Evolutionary conservation across 345 rosid species (phyloP).

Genomic region (Streptanthus diversifolius): DNA sequence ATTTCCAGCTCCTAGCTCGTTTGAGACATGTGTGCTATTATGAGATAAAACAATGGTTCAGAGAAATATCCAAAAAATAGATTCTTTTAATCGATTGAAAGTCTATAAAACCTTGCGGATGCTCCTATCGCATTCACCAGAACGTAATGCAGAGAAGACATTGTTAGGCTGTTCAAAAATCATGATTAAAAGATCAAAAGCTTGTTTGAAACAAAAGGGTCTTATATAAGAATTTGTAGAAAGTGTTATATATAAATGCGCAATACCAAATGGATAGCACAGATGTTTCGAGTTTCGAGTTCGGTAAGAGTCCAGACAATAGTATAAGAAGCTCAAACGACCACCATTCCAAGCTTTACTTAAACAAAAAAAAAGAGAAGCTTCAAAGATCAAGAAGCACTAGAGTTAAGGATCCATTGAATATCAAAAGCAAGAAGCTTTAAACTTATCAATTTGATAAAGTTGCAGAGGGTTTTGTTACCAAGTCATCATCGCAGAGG

Average conservation of each 20-base stretch:
- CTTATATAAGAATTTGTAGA: neutral
- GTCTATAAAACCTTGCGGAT: slow-evolving; percentile 44
- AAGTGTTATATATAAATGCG: neutral
- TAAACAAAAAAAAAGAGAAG: neutral
- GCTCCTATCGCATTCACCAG: slow-evolving; percentile 49
- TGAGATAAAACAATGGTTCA: neutral
- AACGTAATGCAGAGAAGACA: slow-evolving; percentile 36
- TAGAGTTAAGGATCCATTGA: neutral
- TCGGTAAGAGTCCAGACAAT: slow-evolving; percentile 48
- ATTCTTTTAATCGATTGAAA: neutral
- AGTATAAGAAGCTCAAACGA: slow-evolving; percentile 45
- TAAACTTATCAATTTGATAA: neutral
- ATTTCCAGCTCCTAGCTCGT: slow-evolving; percentile 49
- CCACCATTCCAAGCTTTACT: slow-evolving; percentile 57
- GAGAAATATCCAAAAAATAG: neutral
- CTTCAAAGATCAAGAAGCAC: neutral
- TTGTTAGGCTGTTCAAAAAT: slow-evolving; percentile 42
- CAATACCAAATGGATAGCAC: slow-evolving; percentile 54
- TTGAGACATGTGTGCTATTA: slow-evolving; percentile 49
- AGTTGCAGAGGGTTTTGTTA: slow-evolving; percentile 12
- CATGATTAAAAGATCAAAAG: neutral
- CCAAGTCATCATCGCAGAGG: slow-evolving; percentile 60
- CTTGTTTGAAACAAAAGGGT: neutral
- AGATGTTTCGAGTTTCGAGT: slow-evolving; percentile 53
- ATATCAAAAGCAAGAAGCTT: neutral